phyloP scores from a whole-genome alignment of 2,329 filamentous ascomycete species.

The Arthrinium phaeospermum region DNA sequence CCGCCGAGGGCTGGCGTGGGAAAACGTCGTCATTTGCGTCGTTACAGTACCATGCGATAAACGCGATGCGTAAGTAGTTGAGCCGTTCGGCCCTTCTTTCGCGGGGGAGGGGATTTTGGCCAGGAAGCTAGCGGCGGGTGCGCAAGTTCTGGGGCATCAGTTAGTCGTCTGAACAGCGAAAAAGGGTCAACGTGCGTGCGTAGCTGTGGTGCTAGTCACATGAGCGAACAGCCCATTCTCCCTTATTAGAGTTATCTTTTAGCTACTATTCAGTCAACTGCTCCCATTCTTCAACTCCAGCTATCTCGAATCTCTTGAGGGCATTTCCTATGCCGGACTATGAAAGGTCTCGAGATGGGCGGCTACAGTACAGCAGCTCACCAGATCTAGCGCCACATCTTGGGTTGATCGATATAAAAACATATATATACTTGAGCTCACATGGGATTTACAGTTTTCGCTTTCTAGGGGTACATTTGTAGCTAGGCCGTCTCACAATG shows the following conservation, averaged over 20 bases:
- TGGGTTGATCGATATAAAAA: too few species aligned
- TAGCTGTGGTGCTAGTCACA: background rate
- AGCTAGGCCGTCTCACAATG: background rate
- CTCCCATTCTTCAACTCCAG: too few species aligned
- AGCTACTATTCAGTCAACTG: background rate
- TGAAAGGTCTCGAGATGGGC: background rate
- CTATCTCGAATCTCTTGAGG: background rate
- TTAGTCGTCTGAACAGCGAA: background rate
- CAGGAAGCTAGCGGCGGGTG: background rate
- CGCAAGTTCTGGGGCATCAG: background rate
- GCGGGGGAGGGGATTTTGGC: background rate
- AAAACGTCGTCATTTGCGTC: background rate
- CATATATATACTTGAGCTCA: background rate
- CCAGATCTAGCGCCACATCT: background rate
- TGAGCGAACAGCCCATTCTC: background rate
- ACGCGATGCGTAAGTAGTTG: background rate
- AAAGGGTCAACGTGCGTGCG: too few species aligned
- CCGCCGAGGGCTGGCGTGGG: background rate
- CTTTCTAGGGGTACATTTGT: background rate
- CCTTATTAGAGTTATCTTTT: background rate
- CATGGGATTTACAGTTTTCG: constrained; percentile 10
- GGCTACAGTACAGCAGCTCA: background rate
- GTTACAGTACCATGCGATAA: background rate
- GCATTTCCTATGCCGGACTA: background rate
- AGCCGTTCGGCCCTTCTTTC: background rate